phyloP scores from a whole-genome alignment of 2,329 filamentous ascomycete species.

The Fusarium sp. region DNA sequence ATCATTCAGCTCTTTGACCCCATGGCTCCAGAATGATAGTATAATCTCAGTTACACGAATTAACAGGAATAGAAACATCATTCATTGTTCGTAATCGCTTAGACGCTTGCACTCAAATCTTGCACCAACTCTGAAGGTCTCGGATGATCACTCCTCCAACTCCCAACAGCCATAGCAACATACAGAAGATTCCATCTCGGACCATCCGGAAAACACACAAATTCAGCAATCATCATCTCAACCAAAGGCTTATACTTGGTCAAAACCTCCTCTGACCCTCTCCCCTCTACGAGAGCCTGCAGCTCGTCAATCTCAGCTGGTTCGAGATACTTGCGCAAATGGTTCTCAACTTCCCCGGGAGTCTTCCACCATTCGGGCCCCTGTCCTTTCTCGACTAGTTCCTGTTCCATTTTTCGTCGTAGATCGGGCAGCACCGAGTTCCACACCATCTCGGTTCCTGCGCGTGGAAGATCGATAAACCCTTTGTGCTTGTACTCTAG shows the following conservation, averaged over 20 bases:
- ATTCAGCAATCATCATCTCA: conserved; percentile 28
- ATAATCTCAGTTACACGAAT: background rate
- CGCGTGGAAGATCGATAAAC: conserved; percentile 17
- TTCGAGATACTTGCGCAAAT: conserved; percentile 28
- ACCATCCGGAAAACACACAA: conserved; percentile 40
- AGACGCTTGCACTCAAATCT: background rate
- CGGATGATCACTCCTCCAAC: conserved; percentile 23
- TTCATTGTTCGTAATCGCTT: background rate
- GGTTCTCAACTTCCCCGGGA: conserved; percentile 29
- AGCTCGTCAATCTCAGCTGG: conserved; percentile 25
- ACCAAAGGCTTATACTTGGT: conserved; percentile 26
- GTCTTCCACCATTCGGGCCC: conserved; percentile 36
- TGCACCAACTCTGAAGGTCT: conserved; percentile 7
- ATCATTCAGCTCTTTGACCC: background rate
- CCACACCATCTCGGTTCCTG: background rate
- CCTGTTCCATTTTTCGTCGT: conserved; percentile 11
- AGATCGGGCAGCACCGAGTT: background rate
- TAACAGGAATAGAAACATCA: background rate
- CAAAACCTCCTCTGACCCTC: conserved; percentile 11
- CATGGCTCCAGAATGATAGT: background rate
- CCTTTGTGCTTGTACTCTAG: conserved; percentile 36
- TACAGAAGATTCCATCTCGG: conserved; percentile 38
- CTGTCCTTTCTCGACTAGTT: conserved; percentile 25
- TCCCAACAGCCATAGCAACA: conserved; percentile 31
- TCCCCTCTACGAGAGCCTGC: conserved; percentile 32